Evolutionary conservation across 2,329 filamentous ascomycete species (phyloP).

Genomic region (Fusarium irregulare): DNA sequence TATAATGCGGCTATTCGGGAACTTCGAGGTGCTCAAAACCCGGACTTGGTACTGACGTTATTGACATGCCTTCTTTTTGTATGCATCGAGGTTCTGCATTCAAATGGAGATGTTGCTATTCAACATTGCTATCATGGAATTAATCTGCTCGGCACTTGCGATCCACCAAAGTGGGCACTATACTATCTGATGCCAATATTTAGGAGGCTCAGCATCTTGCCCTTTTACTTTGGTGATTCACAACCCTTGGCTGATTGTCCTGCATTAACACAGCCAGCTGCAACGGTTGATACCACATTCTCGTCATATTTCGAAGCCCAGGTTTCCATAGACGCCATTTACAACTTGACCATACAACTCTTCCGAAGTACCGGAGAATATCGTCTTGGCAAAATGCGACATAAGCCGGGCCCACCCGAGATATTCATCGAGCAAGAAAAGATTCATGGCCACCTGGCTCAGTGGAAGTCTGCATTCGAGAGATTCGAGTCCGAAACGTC

Average conservation of each 20-base stretch:
- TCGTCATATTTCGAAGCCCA: constrained; percentile 6
- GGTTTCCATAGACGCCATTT: not conserved
- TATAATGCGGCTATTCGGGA: constrained; percentile 16
- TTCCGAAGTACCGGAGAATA: constrained; percentile 9
- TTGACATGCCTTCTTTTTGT: constrained; percentile 21
- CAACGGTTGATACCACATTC: not conserved
- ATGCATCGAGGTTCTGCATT: constrained; percentile 20
- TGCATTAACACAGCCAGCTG: not conserved
- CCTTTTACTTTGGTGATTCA: constrained; percentile 24
- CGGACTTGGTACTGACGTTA: constrained; percentile 9
- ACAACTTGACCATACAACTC: constrained; percentile 19
- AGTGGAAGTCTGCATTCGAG: constrained; percentile 16
- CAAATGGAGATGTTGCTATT: constrained; percentile 20
- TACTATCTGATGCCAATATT: constrained; percentile 10
- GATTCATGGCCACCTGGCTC: not conserved
- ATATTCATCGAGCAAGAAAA: constrained; percentile 9
- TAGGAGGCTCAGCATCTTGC: constrained; percentile 10
- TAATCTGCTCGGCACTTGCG: not conserved
- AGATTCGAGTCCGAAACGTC: constrained; percentile 4
- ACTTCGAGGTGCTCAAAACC: not conserved
- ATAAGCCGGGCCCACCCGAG: not conserved
- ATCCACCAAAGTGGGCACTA: constrained; percentile 8
- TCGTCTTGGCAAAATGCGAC: constrained; percentile 9
- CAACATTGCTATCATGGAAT: constrained; percentile 17
- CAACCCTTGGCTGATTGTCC: constrained; percentile 6